Base-by-base conservation (phyloP, 2,329 filamentous ascomycete genomes). In the Leptosphaerulina australis region DNA sequence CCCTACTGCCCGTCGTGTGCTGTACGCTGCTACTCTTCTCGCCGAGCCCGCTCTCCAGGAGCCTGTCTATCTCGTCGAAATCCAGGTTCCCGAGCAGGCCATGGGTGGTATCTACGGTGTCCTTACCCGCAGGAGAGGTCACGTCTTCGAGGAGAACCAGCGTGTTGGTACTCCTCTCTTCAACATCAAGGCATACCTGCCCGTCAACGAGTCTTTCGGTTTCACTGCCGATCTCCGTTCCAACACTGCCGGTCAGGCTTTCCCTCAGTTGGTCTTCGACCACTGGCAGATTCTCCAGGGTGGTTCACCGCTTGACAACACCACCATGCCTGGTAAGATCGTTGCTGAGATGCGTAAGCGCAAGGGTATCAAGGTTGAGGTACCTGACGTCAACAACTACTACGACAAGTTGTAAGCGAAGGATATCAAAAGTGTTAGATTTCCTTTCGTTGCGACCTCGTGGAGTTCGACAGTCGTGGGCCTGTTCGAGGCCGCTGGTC, bases 61-160 rank as follows among this genome's bases (percentile, higher is more conserved):
- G 86, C 94, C 94, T 74, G 90, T 99, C 80, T 99, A 95, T 89
- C 83, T 97, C 77, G 91, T 96, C 78, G 94, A 99, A 81, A 99
- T 99, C 79, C 92, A 97, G 83, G 94, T 99, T 60, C 93, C 93
- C 73, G 94, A 99, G 85, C 83, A 87, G 74, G 93, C 94, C 76
- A 97, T 99, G 94, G 94, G 94, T 85, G 94, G 94, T 86, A 96
- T 99, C 80, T 99, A 99, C 82, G 90, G 92, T 88, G 92, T 97
- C 75, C 90, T 99, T 71, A 97, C 92, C 80, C 89, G 92, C 75
- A 85, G 92, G 79, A 88, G 94, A 89, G 94, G 94, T 85, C 93
- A 97, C 87, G 94, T 99, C 81, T 97, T 97, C 86, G 83, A 83
- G 77, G 94, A 99, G 84, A 90, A 95, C 84, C 94, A 99, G 85